A percentile compares a stretch with the other conserved stretches of the same genome.
Evolutionary conservation across 805 yeast species (phyloP).

Genomic region (Yamadazyma endophytica): DNA sequence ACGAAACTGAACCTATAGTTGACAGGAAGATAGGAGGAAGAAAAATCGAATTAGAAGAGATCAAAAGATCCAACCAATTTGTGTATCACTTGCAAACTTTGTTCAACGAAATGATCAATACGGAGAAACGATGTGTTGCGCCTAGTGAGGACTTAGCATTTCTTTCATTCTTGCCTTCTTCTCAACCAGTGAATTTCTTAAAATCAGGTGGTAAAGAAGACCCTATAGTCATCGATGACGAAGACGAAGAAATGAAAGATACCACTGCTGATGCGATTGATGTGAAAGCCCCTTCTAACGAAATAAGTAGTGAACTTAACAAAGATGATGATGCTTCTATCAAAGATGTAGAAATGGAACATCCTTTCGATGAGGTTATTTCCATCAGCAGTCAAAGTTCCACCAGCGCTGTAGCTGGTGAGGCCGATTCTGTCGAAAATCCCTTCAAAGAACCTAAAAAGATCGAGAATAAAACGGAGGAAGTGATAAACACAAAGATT

Average conservation of each 20-base stretch:
- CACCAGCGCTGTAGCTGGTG: no score
- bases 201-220: constrained; percentile 1
- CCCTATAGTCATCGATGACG: constrained; percentile 1
- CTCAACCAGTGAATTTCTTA: constrained; percentile 50
- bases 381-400: no score
- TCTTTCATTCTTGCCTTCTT: constrained; percentile 74
- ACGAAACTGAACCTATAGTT: constrained; percentile 21
- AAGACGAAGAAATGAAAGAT: constrained; percentile 1
- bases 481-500: constrained; percentile 12
- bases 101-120: constrained; percentile 64
- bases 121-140: constrained; percentile 59
- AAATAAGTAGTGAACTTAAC: no score
- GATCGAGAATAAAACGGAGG: constrained; percentile 1
- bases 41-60: constrained; percentile 70
- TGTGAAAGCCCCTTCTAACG: no score
- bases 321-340: no score
- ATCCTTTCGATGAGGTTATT: no score
- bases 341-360: no score
- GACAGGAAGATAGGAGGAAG: constrained; percentile 79
- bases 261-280: neutral
- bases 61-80: constrained; percentile 78
- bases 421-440: no score
- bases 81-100: constrained; percentile 66
- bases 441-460: no score
- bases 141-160: constrained; percentile 86